These are phyloP conservation scores for Grosmannia huntii DNA, from an alignment of 2,329 filamentous ascomycete genomes.

Conservation along the genomic window DNA sequence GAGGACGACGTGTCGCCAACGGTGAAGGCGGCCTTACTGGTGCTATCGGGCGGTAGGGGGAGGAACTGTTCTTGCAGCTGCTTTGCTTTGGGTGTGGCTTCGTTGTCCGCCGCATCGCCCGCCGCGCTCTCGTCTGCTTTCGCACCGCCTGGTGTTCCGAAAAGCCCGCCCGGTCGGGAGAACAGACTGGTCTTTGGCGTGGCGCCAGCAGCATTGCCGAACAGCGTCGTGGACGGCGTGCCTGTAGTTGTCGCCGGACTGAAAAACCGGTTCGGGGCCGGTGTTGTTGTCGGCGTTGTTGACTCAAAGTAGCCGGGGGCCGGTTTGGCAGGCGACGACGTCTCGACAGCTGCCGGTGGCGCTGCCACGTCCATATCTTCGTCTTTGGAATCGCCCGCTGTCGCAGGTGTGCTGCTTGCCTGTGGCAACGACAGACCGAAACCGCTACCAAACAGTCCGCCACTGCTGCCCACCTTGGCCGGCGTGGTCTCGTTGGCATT, in stretches of 20 bases:
- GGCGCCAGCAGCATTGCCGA: constrained; percentile 2
- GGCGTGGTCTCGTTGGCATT: constrained; percentile 41
- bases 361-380: constrained; percentile 36
- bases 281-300: constrained; percentile 14
- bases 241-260: constrained; percentile 5
- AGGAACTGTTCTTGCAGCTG: constrained; percentile 15
- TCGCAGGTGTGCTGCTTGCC: constrained; percentile 13
- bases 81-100: constrained; percentile 10
- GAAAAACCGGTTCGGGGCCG: constrained; percentile 14
- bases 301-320: constrained; percentile 12
- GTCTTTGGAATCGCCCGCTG: constrained; percentile 26
- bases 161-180: background rate
- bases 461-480: constrained; percentile 17
- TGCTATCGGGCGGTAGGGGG: constrained; percentile 42
- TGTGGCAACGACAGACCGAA: constrained; percentile 48
- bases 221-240: constrained; percentile 3
- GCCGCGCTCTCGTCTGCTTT: background rate
- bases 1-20: constrained; percentile 40
- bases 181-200: constrained; percentile 1
- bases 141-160: background rate
- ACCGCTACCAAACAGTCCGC: constrained; percentile 42
- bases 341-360: constrained; percentile 11
- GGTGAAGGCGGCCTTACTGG: constrained; percentile 37
- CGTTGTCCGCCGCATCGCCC: constrained; percentile 14
- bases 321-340: constrained; percentile 14